phyloP scores from a whole-genome alignment of 2,329 filamentous ascomycete genomes.

The Ceratocystis diversiconidia region DNA sequence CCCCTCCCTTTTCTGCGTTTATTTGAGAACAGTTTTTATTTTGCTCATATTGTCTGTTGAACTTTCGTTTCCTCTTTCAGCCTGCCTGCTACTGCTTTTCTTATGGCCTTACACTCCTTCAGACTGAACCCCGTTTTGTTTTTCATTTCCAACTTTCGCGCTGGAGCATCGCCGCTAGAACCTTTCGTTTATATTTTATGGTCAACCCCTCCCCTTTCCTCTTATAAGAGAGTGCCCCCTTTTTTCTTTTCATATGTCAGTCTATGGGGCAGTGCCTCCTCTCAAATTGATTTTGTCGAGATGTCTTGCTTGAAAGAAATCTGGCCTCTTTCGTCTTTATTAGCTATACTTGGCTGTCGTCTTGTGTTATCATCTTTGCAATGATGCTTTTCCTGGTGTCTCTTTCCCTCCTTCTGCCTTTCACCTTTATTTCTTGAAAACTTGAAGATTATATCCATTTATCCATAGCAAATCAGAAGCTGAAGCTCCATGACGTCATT shows the following conservation, averaged over 20 bases:
- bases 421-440: not conserved
- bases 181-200: not conserved
- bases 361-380: not conserved
- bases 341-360: not conserved
- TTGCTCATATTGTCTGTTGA: not conserved
- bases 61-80: not conserved
- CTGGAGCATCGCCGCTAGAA: not conserved
- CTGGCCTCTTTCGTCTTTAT: not conserved
- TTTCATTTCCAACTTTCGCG: not conserved
- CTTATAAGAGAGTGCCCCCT: not conserved
- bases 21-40: not conserved
- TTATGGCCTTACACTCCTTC: not conserved
- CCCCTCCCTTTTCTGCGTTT: not conserved
- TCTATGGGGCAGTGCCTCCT: not conserved
- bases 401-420: conserved; percentile 3
- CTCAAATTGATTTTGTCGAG: not conserved
- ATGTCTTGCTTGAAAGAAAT: not conserved
- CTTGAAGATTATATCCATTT: not conserved
- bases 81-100: not conserved
- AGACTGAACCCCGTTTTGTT: not conserved
- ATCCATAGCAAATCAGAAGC: not conserved
- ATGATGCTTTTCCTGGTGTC: conserved; percentile 5
- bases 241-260: not conserved
- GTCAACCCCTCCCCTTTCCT: not conserved
- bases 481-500: not conserved